phyloP scores from a whole-genome alignment of 1,284 basidiomycete species.

The Microbotryum silenes-acaulis region DNA sequence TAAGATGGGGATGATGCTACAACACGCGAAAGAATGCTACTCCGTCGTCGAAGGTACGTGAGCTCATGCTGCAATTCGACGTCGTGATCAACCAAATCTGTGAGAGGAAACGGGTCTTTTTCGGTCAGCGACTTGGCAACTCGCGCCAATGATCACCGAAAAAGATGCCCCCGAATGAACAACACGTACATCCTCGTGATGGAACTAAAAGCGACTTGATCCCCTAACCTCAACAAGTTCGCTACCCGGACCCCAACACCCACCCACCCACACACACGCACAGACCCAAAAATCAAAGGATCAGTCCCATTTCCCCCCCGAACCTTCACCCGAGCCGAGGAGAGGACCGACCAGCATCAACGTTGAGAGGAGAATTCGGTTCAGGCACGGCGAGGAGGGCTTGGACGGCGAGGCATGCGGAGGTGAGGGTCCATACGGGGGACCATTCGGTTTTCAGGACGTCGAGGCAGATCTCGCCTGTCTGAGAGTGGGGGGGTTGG shows the following conservation, averaged over 20 bases:
- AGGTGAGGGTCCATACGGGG: slow-evolving; percentile 39
- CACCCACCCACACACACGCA: too few species aligned
- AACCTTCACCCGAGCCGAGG: too few species aligned
- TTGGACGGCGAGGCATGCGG: slow-evolving; percentile 37
- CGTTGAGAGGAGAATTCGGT: slow-evolving; percentile 39
- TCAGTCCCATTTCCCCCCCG: too few species aligned
- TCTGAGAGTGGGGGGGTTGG: slow-evolving; percentile 7
- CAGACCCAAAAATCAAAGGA: too few species aligned
- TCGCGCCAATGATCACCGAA: too few species aligned
- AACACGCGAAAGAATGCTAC: too few species aligned
- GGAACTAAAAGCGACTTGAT: slow-evolving; percentile 1
- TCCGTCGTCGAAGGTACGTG: too few species aligned
- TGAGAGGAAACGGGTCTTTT: too few species aligned
- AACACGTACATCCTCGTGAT: slow-evolving; percentile 2
- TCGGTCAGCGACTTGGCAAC: too few species aligned
- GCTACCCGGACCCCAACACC: background rate
- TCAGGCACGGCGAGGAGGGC: slow-evolving; percentile 39
- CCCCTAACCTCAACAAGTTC: slow-evolving; percentile 5
- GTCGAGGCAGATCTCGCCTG: slow-evolving; percentile 41
- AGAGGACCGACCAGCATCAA: slow-evolving; percentile 34
- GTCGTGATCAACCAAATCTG: too few species aligned
- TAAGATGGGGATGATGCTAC: too few species aligned
- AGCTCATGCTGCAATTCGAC: too few species aligned
- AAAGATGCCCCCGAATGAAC: background rate
- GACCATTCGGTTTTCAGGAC: slow-evolving; percentile 39